Percentiles rank a stretch among this genome's conserved stretches.
These are phyloP conservation scores for Euclidium syriacum DNA, from an alignment of 345 rosid genomes.

Conservation along the genomic window DNA sequence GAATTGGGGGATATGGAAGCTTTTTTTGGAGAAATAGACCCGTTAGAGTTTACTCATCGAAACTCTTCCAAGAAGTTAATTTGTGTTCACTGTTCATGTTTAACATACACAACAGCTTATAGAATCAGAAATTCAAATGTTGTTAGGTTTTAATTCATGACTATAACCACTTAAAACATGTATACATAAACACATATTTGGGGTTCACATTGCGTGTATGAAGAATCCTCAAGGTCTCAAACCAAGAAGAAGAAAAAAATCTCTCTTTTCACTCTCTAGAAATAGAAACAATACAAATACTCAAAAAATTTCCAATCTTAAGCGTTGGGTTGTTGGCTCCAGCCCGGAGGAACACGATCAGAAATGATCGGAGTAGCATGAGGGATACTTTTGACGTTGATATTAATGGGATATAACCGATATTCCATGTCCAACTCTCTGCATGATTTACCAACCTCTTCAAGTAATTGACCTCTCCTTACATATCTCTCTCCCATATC, in stretches of 20 bases:
- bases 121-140: conserved; percentile 5
- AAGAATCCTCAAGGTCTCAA: conserved; percentile 15
- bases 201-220: neutral
- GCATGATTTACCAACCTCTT: conserved; percentile 65
- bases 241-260: neutral
- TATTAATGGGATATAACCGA: conserved; percentile 57
- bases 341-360: conserved; percentile 30
- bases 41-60: too few relatives aligned
- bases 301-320: neutral
- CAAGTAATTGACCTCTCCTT: conserved; percentile 56
- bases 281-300: too few relatives aligned
- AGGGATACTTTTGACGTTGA: conserved; percentile 56
- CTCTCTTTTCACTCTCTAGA: neutral
- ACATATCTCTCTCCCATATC: conserved; percentile 64
- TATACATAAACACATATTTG: neutral
- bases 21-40: too few relatives aligned
- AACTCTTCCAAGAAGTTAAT: too few relatives aligned
- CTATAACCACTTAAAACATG: neutral
- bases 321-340: conserved; percentile 31
- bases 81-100: too few relatives aligned
- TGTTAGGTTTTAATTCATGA: neutral
- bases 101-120: neutral
- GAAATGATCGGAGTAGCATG: conserved; percentile 37
- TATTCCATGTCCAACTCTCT: conserved; percentile 67
- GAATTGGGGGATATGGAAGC: too few relatives aligned